Base-by-base conservation (phyloP, 371 early-diverging fungal species). In the Catenaria anguillulae region DNA sequence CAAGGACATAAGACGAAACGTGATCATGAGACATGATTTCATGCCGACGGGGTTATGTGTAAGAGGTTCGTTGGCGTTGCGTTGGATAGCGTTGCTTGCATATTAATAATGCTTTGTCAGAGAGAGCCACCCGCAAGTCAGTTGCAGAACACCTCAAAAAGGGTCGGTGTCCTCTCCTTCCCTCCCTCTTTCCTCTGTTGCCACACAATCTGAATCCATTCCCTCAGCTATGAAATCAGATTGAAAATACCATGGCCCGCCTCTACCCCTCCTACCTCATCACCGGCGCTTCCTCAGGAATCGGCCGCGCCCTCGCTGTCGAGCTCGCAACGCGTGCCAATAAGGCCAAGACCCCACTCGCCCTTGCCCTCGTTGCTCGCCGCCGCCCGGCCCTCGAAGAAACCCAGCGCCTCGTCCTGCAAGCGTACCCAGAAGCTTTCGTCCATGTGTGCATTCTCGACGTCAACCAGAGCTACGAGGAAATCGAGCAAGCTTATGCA, bases 231-330 rank as follows among this genome's bases (percentile, higher is more conserved):
- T 37, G 46, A 40, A 5, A 40, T 40, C 5, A 40, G 17, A 40
- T 10, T 40, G 5, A 5, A 40, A 40, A 40, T 5, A 17, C 5
- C 5, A 40, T 40, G 40, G 10, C 40, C 40, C 5, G 10, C 5
- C 52, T 50, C 29, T 50, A 50, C 52, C 52, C 52, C 29, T 21
- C 21, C 52, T 50, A 50, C 52, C 19, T 50, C 8, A 50, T 50
- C 52, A 50, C 52, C 5, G 52, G 52, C 52, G 52, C 52, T 26
- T 50, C 52, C 15, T 50, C 52, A 1, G 52, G 52, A 4, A 50
- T 50, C 29, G 52, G 52, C 52, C 29, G 19, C 6, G 4, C 52
- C 0, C 52, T 50, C 15, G 52, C 52, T 4, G 2, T 50, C 52
- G 52, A 31, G 52, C 29, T 50, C 23, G 52, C 52, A 15, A 8